These are phyloP conservation scores for Biancaea sappan DNA, from an alignment of 306 rosid genomes.

Conservation along the genomic window DNA sequence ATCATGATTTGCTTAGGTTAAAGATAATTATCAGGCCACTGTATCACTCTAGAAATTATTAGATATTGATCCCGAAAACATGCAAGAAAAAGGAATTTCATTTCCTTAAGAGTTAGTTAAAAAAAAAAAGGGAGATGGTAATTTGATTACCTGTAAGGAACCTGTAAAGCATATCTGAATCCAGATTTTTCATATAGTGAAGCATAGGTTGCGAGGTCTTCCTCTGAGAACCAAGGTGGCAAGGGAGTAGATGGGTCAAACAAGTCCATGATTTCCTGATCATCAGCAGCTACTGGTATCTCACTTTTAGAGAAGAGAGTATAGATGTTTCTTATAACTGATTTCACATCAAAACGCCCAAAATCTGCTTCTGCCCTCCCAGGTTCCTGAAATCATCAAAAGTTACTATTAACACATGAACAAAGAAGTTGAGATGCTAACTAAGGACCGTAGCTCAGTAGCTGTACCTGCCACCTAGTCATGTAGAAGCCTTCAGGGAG, in stretches of 20 bases:
- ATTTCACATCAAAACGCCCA: slow-evolving; percentile 56
- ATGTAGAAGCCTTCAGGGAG: slow-evolving; percentile 62
- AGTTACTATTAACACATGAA: background rate
- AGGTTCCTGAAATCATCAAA: slow-evolving; percentile 37
- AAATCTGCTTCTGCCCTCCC: slow-evolving; percentile 67
- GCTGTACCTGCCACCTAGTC: slow-evolving; percentile 56
- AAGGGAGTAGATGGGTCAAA: slow-evolving; percentile 55
- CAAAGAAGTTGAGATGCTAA: too few species aligned
- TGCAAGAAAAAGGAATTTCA: too few species aligned
- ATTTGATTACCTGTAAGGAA: slow-evolving; percentile 55
- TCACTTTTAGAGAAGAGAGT: slow-evolving; percentile 60
- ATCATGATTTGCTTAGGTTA: too few species aligned
- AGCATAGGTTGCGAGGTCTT: slow-evolving; percentile 56
- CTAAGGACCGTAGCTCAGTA: too few species aligned
- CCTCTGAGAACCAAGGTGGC: slow-evolving; percentile 63
- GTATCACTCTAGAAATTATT: too few species aligned
- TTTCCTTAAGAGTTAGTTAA: background rate
- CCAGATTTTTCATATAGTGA: slow-evolving; percentile 62
- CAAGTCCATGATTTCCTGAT: slow-evolving; percentile 70
- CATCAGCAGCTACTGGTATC: slow-evolving; percentile 50
- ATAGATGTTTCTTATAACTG: slow-evolving; percentile 57
- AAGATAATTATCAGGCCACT: too few species aligned
- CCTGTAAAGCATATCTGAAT: slow-evolving; percentile 52
- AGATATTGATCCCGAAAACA: too few species aligned
- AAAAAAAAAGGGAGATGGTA: background rate